Percentiles rank a stretch among this genome's conserved stretches.
phyloP scores from a whole-genome alignment of 345 rosid genomes.

The sweet orange (Citrus sinensis) region DNA sequence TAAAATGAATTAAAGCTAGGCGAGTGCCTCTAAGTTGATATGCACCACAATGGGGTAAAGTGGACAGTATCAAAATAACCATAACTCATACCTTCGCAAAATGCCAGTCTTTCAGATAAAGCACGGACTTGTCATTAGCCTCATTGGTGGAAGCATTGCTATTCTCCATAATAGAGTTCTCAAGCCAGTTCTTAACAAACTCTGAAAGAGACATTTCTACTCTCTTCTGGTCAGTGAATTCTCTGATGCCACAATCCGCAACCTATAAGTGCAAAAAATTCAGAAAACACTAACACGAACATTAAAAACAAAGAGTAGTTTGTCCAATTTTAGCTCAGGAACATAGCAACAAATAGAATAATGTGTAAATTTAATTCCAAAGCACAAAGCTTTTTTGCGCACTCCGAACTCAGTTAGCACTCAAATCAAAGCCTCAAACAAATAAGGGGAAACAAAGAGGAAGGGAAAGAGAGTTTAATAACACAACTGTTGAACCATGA shows the following conservation, averaged over 20 bases:
- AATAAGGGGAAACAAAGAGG: not conserved
- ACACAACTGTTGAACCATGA: too few species aligned
- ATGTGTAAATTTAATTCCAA: not conserved
- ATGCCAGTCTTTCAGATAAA: slow-evolving; percentile 96
- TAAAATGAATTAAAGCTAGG: not conserved
- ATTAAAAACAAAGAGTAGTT: not conserved
- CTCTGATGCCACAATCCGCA: slow-evolving; percentile 80
- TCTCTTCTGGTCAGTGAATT: slow-evolving; percentile 83
- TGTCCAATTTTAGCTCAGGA: not conserved
- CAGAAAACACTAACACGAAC: not conserved
- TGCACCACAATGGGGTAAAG: not conserved
- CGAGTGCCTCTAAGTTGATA: not conserved
- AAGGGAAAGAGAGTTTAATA: not conserved
- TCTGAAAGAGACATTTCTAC: slow-evolving; percentile 71
- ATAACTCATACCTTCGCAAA: slow-evolving; percentile 60
- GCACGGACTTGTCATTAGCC: slow-evolving; percentile 33
- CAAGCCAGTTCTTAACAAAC: slow-evolving; percentile 55
- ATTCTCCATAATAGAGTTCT: slow-evolving; percentile 9
- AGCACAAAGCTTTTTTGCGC: not conserved
- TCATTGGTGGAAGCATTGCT: slow-evolving; percentile 4
- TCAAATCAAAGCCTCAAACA: not conserved
- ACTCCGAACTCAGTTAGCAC: not conserved
- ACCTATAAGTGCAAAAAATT: slow-evolving; percentile 38
- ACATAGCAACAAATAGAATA: not conserved
- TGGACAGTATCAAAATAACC: not conserved